Conservation (phyloP, 805 yeast species). For the Teunomyces pallodes region DNA sequence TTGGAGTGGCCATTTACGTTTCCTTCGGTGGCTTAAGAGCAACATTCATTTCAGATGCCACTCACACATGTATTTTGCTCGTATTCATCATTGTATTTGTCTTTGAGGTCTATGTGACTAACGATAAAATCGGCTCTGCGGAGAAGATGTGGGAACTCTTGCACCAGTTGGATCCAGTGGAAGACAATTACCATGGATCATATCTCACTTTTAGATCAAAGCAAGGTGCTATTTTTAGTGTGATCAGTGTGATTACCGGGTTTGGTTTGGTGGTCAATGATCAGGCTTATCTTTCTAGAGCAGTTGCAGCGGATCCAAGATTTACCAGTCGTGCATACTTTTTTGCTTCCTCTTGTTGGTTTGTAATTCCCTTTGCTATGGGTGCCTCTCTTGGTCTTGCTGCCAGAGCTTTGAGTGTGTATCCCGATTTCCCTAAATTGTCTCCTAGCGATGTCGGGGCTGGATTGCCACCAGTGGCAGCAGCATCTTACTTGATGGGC, state of each 20-base stretch:
- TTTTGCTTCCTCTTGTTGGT: constrained; percentile 24
- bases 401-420: constrained; percentile 25
- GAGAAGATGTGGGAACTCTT: constrained; percentile 23
- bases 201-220: constrained; percentile 16
- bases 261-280: constrained; percentile 22
- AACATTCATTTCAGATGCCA: constrained; percentile 26
- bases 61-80: constrained; percentile 22
- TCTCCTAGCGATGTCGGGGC: constrained; percentile 15
- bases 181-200: constrained; percentile 15
- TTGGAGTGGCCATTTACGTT: constrained; percentile 22
- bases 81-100: constrained; percentile 18
- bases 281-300: constrained; percentile 25
- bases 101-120: constrained; percentile 17
- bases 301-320: constrained; percentile 22
- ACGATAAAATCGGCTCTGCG: constrained; percentile 22
- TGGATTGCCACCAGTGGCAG: constrained; percentile 21
- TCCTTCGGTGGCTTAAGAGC: constrained; percentile 26
- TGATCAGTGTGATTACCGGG: constrained; percentile 20
- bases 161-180: constrained; percentile 12
- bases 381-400: constrained; percentile 38
- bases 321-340: constrained; percentile 22
- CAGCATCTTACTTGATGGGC: constrained; percentile 22
- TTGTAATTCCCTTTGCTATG: constrained; percentile 24
- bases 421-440: constrained; percentile 19
- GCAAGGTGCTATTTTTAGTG: constrained; percentile 20